These are phyloP conservation scores for Potentilla sterilis DNA, from an alignment of 306 rosid genomes.

Conservation along the genomic window DNA sequence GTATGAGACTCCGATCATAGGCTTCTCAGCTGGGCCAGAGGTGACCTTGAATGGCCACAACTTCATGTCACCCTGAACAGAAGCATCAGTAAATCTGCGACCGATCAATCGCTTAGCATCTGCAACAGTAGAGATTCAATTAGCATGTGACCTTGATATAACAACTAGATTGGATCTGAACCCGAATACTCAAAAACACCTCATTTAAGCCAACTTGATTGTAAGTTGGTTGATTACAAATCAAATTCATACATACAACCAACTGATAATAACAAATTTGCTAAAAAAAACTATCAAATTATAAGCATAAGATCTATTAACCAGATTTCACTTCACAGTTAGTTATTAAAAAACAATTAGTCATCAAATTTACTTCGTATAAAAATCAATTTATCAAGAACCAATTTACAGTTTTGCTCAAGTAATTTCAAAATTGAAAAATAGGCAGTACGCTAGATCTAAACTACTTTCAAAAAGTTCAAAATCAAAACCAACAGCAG, in stretches of 20 bases:
- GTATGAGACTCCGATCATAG: slow-evolving; percentile 51
- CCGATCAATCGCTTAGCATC: slow-evolving; percentile 75
- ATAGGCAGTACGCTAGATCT: not conserved
- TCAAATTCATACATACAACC: too few species aligned
- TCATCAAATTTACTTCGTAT: too few species aligned
- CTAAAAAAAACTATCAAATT: too few species aligned
- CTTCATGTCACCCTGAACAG: slow-evolving; percentile 67
- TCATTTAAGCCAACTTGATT: too few species aligned
- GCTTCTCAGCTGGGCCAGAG: slow-evolving; percentile 61
- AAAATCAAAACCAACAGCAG: not conserved
- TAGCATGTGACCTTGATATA: too few species aligned
- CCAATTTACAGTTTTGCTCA: not conserved
- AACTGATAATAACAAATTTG: too few species aligned
- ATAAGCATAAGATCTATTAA: not conserved
- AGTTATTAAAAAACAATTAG: too few species aligned
- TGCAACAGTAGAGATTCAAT: not conserved
- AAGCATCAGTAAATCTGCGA: slow-evolving; percentile 47
- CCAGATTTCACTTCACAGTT: not conserved
- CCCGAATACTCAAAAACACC: too few species aligned
- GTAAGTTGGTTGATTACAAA: too few species aligned
- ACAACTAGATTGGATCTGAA: too few species aligned
- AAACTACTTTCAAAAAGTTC: too few species aligned
- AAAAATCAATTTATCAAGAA: not conserved
- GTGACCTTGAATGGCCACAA: slow-evolving; percentile 66
- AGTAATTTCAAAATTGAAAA: not conserved